Percentiles rank a stretch among this genome's conserved stretches.
These are phyloP conservation scores for Bipolaris bicolor DNA, from an alignment of 2,329 filamentous ascomycete species.

Conservation along the genomic window DNA sequence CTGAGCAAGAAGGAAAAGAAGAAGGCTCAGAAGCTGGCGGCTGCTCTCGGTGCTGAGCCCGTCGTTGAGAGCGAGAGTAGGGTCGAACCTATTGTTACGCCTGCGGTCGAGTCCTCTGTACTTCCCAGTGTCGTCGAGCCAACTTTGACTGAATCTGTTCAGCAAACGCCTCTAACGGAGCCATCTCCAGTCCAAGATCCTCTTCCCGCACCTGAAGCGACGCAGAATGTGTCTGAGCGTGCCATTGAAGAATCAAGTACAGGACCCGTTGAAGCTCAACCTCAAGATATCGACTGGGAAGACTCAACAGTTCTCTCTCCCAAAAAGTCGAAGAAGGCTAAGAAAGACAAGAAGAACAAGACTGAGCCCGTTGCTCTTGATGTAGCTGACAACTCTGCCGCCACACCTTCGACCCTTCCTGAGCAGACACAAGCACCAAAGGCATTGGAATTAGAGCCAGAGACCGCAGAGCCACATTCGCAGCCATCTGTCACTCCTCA, in stretches of 20 bases:
- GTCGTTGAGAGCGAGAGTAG: slow-evolving; percentile 3
- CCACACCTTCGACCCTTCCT: not conserved
- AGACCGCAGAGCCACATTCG: not conserved
- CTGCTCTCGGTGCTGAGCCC: slow-evolving; percentile 15
- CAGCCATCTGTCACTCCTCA: not conserved
- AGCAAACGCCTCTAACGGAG: slow-evolving; percentile 4
- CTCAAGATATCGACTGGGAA: slow-evolving; percentile 15
- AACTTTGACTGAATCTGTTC: not conserved
- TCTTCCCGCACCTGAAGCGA: not conserved
- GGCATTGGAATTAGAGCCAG: not conserved
- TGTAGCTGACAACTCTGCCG: slow-evolving; percentile 5
- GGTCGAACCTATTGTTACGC: not conserved
- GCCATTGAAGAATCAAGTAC: slow-evolving; percentile 7
- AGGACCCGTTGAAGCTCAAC: slow-evolving; percentile 9
- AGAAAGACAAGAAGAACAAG: slow-evolving; percentile 42
- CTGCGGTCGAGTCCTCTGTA: slow-evolving; percentile 2
- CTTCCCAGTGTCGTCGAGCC: not conserved
- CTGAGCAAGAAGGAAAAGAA: slow-evolving; percentile 47
- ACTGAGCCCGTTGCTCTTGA: slow-evolving; percentile 21
- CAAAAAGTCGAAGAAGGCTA: slow-evolving; percentile 36
- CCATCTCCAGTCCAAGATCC: not conserved
- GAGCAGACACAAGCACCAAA: slow-evolving; percentile 8
- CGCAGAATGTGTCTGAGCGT: not conserved
- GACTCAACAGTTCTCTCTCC: slow-evolving; percentile 21
- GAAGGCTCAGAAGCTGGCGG: slow-evolving; percentile 35